These are phyloP conservation scores for Albugo candida DNA, from an alignment of 352 stramenopile genomes.

Conservation along the genomic window DNA sequence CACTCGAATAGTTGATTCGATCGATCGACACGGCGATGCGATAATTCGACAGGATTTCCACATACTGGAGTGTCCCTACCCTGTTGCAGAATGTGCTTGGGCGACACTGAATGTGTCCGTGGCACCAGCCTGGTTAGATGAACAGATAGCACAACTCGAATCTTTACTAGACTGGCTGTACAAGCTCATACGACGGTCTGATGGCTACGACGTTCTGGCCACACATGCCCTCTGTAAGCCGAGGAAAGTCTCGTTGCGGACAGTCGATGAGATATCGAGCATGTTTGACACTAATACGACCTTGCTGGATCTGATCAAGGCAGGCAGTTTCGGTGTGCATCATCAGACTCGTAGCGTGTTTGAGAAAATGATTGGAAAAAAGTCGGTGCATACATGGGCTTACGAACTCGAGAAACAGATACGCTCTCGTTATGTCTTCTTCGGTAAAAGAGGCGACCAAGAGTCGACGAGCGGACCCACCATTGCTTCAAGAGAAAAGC, in stretches of 20 bases:
- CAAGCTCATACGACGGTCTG: slow-evolving; percentile 38
- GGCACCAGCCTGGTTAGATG: slow-evolving; percentile 40
- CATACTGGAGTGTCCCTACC: slow-evolving; percentile 22
- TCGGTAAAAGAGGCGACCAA: too few relatives aligned
- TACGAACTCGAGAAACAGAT: too few relatives aligned
- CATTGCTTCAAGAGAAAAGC: too few relatives aligned
- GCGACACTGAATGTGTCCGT: slow-evolving; percentile 56
- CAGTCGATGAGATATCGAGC: too few relatives aligned
- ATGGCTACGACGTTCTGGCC: slow-evolving; percentile 50
- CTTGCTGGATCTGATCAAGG: too few relatives aligned
- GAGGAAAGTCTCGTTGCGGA: slow-evolving; percentile 3
- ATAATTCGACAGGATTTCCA: slow-evolving; percentile 12
- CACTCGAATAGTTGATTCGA: slow-evolving; percentile 25
- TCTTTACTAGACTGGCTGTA: slow-evolving; percentile 54
- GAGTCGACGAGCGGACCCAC: too few relatives aligned
- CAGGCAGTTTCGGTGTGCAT: too few relatives aligned
- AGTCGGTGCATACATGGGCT: too few relatives aligned
- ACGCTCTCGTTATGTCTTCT: too few relatives aligned
- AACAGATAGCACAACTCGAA: slow-evolving; percentile 28
- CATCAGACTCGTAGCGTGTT: too few relatives aligned
- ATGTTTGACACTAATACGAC: too few relatives aligned
- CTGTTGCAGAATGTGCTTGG: slow-evolving; percentile 31
- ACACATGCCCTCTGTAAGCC: slow-evolving; percentile 38
- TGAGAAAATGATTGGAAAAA: too few relatives aligned
- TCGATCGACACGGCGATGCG: slow-evolving; percentile 36